A percentile compares a stretch with the other conserved stretches of the same genome.
Conservation (phyloP, 1,284 basidiomycete species). For the Schizophyllum amplum region DNA sequence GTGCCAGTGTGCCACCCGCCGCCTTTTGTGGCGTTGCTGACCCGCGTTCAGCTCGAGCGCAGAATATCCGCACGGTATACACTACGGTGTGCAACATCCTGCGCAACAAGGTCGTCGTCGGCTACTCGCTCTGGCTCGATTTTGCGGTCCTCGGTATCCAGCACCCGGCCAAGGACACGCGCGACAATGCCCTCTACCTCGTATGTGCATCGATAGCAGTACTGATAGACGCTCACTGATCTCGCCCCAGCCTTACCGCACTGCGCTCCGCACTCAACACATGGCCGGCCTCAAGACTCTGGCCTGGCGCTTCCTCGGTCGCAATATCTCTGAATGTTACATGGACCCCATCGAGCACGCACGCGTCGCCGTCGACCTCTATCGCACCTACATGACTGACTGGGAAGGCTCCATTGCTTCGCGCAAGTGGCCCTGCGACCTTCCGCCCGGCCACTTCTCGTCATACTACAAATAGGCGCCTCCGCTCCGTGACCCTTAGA, state of each 20-base stretch:
- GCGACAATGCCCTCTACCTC: constrained; percentile 73
- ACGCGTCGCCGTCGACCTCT: constrained; percentile 67
- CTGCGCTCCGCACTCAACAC: constrained; percentile 53
- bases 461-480: constrained; percentile 53
- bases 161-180: constrained; percentile 70
- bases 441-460: constrained; percentile 72
- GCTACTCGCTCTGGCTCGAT: constrained; percentile 72
- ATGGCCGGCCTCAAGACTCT: constrained; percentile 66
- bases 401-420: constrained; percentile 59
- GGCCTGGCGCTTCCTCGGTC: constrained; percentile 71
- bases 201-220: constrained; percentile 20
- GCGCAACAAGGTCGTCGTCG: constrained; percentile 60
- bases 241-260: constrained; percentile 51
- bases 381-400: constrained; percentile 54
- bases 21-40: constrained; percentile 2
- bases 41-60: constrained; percentile 32
- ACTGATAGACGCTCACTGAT: constrained; percentile 3
- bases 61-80: constrained; percentile 54
- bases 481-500: too few species aligned
- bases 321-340: constrained; percentile 62
- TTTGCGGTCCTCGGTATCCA: constrained; percentile 74
- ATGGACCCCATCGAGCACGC: constrained; percentile 70
- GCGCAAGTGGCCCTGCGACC: constrained; percentile 64
- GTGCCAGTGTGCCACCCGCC: constrained; percentile 15
- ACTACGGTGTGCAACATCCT: constrained; percentile 53